Base-by-base conservation (phyloP, 768 basidiomycete genomes). In the Serendipita sp. region DNA sequence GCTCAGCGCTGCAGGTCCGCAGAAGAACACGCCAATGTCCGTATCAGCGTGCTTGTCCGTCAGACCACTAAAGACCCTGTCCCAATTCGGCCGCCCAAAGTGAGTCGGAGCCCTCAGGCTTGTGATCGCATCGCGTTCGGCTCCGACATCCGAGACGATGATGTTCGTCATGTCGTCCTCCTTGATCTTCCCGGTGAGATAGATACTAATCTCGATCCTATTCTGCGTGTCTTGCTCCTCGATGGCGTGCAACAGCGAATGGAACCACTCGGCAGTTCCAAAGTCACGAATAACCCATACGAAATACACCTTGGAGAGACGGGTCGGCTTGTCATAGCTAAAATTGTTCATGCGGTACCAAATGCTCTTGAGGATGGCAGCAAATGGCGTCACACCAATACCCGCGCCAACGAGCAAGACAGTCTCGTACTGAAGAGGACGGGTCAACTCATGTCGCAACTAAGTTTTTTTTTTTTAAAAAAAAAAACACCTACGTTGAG, bases 281-380 rank as follows among this genome's bases (percentile, higher is more conserved):
- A 90, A 92, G 72, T 94, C 91, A 67, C 90, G 86, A 71, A 95
- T 95, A 69, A 94, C 90, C 92, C 91, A 94, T 16, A 88, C 89
- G 71, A 94, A 91, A 77, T 91, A 91, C 53, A 90, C 84, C 75
- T 97, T 96, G 58, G 86, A 88, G 42, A 96, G 80, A 53, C 89
- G 81, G 1, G 92, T 94, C 14, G 82, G 81, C 72, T 83, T 85
- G 24, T 80, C 81, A 65, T 77, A 74, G 69, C 86, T 81, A 69
- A 91, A 79, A 74, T 86, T 86, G 75, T 93, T 95, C 87, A 94
- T 87, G 63, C 91, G 86, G 75, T 96, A 97, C 92, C 92, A 94
- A 69, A 94, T 90, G 14, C 87, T 85, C 73, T 94, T 90, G 62
- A 90, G 74, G 67, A 90, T 90, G 85, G 88, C 90, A 61, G 94